Evolutionary conservation across 352 stramenopile species (phyloP).

Genomic region (Phytopythium ostracodes): DNA sequence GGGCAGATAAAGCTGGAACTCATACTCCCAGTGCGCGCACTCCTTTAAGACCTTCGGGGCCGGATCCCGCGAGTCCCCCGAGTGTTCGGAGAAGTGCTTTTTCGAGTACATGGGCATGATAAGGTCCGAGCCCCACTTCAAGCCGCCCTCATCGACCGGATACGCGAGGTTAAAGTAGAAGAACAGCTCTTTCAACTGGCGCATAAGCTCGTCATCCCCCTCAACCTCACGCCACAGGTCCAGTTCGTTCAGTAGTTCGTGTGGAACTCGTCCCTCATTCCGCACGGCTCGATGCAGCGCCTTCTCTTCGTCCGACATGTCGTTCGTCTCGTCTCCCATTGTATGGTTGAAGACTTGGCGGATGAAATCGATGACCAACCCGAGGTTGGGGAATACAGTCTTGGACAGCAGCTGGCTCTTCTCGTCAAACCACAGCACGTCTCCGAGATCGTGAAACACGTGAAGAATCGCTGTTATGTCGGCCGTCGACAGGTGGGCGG

Average conservation of each 20-base stretch:
- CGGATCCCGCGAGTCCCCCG: background rate
- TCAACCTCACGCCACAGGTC: constrained; percentile 4
- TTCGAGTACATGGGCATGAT: constrained; percentile 18
- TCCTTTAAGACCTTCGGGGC: background rate
- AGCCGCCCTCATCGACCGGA: background rate
- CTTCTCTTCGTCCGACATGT: too few species aligned
- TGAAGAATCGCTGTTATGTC: too few species aligned
- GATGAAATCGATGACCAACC: constrained; percentile 16
- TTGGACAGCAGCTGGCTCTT: background rate
- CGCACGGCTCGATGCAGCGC: too few species aligned
- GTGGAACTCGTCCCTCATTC: constrained; percentile 7
- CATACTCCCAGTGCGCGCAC: background rate
- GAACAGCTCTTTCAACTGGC: constrained; percentile 13
- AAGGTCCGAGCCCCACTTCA: constrained; percentile 6
- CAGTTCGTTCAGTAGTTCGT: constrained; percentile 9
- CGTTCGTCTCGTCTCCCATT: constrained; percentile 1
- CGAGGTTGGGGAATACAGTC: constrained; percentile 9
- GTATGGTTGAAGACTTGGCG: constrained; percentile 15
- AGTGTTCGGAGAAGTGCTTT: background rate
- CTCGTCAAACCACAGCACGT: constrained; percentile 21
- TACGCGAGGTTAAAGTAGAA: constrained; percentile 13
- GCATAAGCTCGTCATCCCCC: background rate
- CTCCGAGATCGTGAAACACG: constrained; percentile 9
- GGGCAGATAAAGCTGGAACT: background rate
- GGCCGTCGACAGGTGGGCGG: too few species aligned